These are phyloP conservation scores for Pyrenophora seminiperda DNA, from an alignment of 2,329 filamentous ascomycete genomes.

Conservation along the genomic window DNA sequence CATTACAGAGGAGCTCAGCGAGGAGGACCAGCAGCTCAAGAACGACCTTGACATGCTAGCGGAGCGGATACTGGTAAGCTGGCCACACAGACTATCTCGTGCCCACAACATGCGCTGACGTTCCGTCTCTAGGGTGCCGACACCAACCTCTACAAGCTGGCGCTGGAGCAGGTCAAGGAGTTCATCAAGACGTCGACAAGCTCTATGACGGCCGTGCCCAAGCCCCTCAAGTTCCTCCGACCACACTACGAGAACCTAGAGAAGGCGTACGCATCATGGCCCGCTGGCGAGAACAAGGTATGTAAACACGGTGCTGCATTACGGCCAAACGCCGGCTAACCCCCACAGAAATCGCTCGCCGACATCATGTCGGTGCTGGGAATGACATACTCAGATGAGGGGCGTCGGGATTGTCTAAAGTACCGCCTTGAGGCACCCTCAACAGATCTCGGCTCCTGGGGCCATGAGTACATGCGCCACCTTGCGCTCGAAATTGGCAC, in stretches of 20 bases:
- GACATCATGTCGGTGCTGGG: conserved; percentile 97
- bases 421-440: conserved; percentile 89
- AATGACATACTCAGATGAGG: conserved; percentile 98
- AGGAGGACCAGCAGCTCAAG: conserved; percentile 98
- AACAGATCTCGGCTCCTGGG: conserved; percentile 94
- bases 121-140: conserved; percentile 72
- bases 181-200: conserved; percentile 99
- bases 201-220: conserved; percentile 98
- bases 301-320: not conserved
- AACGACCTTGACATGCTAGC: conserved; percentile 97
- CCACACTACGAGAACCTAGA: conserved; percentile 93
- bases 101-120: conserved; percentile 33
- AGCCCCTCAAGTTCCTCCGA: conserved; percentile 95
- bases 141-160: conserved; percentile 83
- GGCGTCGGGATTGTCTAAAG: conserved; percentile 93
- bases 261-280: conserved; percentile 88
- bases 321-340: conserved; percentile 20
- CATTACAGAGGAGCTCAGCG: conserved; percentile 83
- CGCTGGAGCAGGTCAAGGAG: conserved; percentile 94
- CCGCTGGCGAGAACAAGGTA: conserved; percentile 81
- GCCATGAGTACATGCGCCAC: conserved; percentile 97
- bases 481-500: conserved; percentile 94
- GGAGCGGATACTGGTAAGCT: conserved; percentile 80
- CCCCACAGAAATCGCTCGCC: conserved; percentile 70
- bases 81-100: conserved; percentile 7